Percentiles rank a stretch among this genome's conserved stretches.
These are phyloP conservation scores for Leishmania braziliensis DNA, from an alignment of 208 protist genomes.

Conservation along the genomic window DNA sequence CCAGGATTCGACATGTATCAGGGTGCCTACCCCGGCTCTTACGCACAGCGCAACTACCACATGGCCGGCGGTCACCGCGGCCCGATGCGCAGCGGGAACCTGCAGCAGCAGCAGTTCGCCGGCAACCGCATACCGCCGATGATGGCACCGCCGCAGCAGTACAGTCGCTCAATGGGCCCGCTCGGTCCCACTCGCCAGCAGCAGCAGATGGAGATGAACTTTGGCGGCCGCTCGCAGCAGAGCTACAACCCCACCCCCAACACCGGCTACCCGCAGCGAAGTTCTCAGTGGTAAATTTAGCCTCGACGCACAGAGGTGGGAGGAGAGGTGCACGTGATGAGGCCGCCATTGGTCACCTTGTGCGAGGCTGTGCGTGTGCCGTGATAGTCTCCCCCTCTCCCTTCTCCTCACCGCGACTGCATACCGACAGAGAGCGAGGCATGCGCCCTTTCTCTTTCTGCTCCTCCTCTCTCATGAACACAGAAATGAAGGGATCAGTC, in stretches of 20 bases:
- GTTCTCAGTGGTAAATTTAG: constrained; percentile 24
- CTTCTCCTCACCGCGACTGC: neutral
- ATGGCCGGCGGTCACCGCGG: constrained; percentile 12
- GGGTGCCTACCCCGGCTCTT: constrained; percentile 16
- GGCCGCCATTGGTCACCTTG: neutral
- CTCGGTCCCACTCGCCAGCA: constrained; percentile 14
- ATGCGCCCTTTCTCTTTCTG: neutral
- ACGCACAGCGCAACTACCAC: constrained; percentile 15
- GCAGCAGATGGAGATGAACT: constrained; percentile 25
- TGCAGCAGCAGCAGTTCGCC: constrained; percentile 25
- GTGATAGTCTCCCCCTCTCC: neutral
- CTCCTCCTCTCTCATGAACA: neutral
- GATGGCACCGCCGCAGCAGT: constrained; percentile 31
- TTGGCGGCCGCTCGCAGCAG: constrained; percentile 41
- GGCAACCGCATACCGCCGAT: constrained; percentile 36
- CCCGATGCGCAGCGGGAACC: constrained; percentile 16
- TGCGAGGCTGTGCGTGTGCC: neutral
- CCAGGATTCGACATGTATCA: constrained; percentile 22
- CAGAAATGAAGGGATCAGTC: neutral
- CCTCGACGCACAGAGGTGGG: neutral
- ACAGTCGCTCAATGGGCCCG: constrained; percentile 22
- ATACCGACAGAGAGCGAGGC: neutral
- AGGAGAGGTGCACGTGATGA: neutral
- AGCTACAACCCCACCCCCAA: constrained; percentile 26
- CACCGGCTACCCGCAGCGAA: constrained; percentile 33